Evolutionary conservation across 768 basidiomycete genomes (phyloP), one percentile per base, ranked within the genome.

Genomic region (Pulveroboletus sp.): DNA sequence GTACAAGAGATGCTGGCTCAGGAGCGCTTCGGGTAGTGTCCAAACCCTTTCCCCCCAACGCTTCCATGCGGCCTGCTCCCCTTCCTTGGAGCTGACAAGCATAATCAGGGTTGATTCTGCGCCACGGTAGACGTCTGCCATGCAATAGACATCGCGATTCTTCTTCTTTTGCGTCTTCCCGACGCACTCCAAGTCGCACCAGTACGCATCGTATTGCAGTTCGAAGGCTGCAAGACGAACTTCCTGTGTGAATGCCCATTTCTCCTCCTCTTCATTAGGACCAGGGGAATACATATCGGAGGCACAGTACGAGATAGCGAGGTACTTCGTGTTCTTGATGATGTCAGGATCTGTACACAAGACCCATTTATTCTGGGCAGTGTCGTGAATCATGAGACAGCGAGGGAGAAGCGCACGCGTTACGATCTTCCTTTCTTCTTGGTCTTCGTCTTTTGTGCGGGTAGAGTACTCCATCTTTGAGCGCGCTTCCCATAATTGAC

Each of bases 401-500:
- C 6, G 27, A 8, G 27, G 27, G 27, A 3, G 5, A 28, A 28
- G 27, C 27, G 27, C 5, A 8, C 27, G 27, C 27, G 27, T 28
- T 28, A 28, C 27, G 8, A 28, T 28, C 2, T 28, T 28, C 8
- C 8, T 28, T 28, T 28, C 27, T 1, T 8, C 5, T 28, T 28
- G 27, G 8, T 28, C 27, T 8, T 28, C 27, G 6, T 28, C 27
- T 8, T 5, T 28, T 1, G 8, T 28, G 27, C 27, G 27, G 8
- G 27, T 28, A 8, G 27, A 28, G 8, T 28, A 28, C 27, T 28
- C 27, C 59, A 52, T 28, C 27, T 28, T 28, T 8, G 27, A 28
- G 21, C 59, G 59, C 8, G 59, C 58, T 17, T 59, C 51, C 59
- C 58, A 60, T 41, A 60, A 31, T 39, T 60, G 59, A 4, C 59